phyloP scores from a whole-genome alignment of 2,329 filamentous ascomycete species.

The Colletotrichum somersetense region DNA sequence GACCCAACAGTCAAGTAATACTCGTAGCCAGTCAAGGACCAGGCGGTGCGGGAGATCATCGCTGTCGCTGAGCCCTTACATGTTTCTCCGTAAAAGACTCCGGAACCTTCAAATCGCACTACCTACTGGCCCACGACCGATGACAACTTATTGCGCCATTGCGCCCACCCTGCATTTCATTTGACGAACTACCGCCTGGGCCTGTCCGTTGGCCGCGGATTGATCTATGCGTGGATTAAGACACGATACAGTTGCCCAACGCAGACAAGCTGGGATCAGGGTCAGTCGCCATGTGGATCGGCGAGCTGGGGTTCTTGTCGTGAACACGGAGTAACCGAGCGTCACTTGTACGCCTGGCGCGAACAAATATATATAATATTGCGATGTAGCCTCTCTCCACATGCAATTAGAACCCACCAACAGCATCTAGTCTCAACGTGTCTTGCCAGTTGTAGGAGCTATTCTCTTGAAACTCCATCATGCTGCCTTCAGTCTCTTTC shows the following conservation, averaged over 20 bases:
- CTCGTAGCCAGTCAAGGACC: background rate
- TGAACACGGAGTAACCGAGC: too few species aligned
- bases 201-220: background rate
- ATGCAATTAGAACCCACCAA: too few species aligned
- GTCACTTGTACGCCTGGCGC: rapidly evolving
- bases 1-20: background rate
- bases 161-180: slow-evolving; percentile 24
- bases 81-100: slow-evolving; percentile 41
- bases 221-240: slow-evolving; percentile 3
- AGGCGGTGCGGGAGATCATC: slow-evolving; percentile 30
- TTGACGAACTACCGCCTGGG: slow-evolving; percentile 4
- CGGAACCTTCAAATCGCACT: slow-evolving; percentile 23
- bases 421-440: background rate
- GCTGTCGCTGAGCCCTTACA: background rate
- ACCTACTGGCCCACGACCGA: slow-evolving; percentile 33
- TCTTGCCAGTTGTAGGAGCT: background rate
- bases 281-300: slow-evolving; percentile 12
- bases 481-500: slow-evolving; percentile 34
- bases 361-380: background rate
- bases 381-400: background rate
- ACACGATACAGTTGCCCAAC: slow-evolving; percentile 20
- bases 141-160: slow-evolving; percentile 40
- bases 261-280: background rate
- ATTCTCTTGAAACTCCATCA: background rate
- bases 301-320: slow-evolving; percentile 20